Percentiles rank a stretch among this genome's conserved stretches.
Conservation (phyloP, 2,329 filamentous ascomycete genomes). For the Dendrostoma leiphaemia region DNA sequence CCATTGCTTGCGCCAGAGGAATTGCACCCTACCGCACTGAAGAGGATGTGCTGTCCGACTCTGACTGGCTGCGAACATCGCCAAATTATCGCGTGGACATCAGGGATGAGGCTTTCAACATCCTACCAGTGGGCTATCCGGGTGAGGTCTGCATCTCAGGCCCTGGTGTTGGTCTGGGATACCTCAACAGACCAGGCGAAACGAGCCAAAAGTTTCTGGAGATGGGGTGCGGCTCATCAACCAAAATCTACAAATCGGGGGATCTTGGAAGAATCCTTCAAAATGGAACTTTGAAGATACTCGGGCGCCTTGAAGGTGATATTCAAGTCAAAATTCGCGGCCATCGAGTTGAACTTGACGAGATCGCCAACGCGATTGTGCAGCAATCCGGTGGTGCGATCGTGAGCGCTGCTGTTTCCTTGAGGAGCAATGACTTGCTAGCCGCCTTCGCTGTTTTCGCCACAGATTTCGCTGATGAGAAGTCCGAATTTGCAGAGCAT, state of each 20-base stretch:
- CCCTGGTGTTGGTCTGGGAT: constrained; percentile 37
- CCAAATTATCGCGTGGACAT: constrained; percentile 38
- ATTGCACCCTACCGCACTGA: not conserved
- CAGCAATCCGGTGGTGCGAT: not conserved
- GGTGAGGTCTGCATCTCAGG: constrained; percentile 41
- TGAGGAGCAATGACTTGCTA: too few species aligned
- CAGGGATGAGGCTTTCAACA: constrained; percentile 30
- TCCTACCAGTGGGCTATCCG: constrained; percentile 31
- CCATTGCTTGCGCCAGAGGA: not conserved
- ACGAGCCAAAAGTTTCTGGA: too few species aligned
- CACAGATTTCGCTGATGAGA: not conserved
- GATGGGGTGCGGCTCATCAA: too few species aligned
- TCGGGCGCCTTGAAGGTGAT: constrained; percentile 39
- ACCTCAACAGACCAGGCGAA: constrained; percentile 30
- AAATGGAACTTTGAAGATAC: too few species aligned
- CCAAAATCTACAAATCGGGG: too few species aligned
- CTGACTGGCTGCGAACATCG: not conserved
- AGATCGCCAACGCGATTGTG: constrained; percentile 20
- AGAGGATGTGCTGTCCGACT: not conserved
- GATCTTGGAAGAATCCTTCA: too few species aligned
- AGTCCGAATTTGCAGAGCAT: constrained; percentile 5
- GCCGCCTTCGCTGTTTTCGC: constrained; percentile 5
- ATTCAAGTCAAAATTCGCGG: constrained; percentile 42
- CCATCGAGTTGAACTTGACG: constrained; percentile 31
- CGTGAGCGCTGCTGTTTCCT: not conserved